Conservation (phyloP, 2,329 filamentous ascomycete species). For the Penicillium rolfsii region DNA sequence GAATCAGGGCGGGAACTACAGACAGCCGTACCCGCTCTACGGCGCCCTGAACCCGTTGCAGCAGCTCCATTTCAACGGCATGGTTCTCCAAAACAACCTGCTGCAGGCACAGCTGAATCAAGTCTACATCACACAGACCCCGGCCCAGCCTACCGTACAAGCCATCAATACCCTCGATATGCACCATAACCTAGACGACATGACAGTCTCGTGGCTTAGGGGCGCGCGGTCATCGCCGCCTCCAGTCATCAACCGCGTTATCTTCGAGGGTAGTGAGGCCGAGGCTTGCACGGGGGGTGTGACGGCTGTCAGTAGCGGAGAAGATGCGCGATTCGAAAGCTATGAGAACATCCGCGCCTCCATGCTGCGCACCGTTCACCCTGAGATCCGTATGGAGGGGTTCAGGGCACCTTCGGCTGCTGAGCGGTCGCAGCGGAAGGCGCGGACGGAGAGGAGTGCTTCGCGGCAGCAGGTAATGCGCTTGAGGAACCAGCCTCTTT, state of each 20-base stretch:
- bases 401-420: not conserved
- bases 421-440: not conserved
- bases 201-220: not conserved
- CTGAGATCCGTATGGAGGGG: not conserved
- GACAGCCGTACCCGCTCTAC: not conserved
- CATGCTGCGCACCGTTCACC: conserved; percentile 12
- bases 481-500: not conserved
- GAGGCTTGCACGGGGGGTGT: not conserved
- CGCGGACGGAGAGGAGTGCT: not conserved
- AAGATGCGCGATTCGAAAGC: conserved; percentile 2
- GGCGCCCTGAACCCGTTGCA: conserved; percentile 16
- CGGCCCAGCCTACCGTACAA: not conserved
- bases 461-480: conserved; percentile 2
- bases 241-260: not conserved
- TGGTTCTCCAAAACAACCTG: conserved; percentile 16
- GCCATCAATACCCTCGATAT: not conserved
- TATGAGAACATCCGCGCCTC: conserved; percentile 9
- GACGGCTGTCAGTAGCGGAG: not conserved
- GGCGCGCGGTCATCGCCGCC: not conserved
- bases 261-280: not conserved
- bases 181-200: not conserved
- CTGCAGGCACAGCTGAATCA: conserved; percentile 13
- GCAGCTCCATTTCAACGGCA: conserved; percentile 13
- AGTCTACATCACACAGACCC: not conserved
- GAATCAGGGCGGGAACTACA: not conserved